Conservation (phyloP, 108 stramenopile genomes). For the Epithemia pelagica region DNA sequence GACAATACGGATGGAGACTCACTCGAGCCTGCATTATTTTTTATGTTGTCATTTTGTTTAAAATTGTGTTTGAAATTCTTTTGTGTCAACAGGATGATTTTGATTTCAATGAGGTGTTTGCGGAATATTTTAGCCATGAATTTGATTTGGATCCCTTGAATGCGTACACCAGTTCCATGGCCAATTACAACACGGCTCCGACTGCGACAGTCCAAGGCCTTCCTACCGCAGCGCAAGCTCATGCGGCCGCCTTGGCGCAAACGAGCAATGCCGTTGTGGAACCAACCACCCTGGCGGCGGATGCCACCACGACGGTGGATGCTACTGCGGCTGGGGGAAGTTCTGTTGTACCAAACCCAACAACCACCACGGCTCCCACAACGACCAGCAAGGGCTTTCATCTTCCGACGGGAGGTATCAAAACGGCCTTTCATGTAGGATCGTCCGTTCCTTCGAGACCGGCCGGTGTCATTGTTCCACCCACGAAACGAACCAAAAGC, state of each 20-base stretch:
- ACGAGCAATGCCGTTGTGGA: not conserved
- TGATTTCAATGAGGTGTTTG: constrained; percentile 65
- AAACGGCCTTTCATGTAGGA: constrained; percentile 46
- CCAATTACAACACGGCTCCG: constrained; percentile 30
- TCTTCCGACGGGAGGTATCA: constrained; percentile 61
- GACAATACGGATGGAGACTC: no score
- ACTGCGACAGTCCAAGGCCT: not conserved
- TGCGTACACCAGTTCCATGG: constrained; percentile 50
- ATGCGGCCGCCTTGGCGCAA: constrained; percentile 13
- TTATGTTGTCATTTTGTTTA: no score
- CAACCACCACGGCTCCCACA: constrained; percentile 18
- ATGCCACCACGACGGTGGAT: not conserved
- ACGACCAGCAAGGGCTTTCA: constrained; percentile 1
- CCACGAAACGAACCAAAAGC: constrained; percentile 21
- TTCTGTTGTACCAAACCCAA: not conserved
- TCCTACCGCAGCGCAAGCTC: not conserved
- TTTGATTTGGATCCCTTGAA: constrained; percentile 43
- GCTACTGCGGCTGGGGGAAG: not conserved
- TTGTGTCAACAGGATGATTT: constrained; percentile 47
- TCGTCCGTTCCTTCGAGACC: not conserved
- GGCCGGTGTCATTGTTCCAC: not conserved
- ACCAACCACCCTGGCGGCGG: not conserved
- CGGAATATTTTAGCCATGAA: constrained; percentile 58
- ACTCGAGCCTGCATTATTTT: no score
- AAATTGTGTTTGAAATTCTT: no score